Conservation (phyloP, 108 stramenopile species). For the Nitzschia sp. region DNA sequence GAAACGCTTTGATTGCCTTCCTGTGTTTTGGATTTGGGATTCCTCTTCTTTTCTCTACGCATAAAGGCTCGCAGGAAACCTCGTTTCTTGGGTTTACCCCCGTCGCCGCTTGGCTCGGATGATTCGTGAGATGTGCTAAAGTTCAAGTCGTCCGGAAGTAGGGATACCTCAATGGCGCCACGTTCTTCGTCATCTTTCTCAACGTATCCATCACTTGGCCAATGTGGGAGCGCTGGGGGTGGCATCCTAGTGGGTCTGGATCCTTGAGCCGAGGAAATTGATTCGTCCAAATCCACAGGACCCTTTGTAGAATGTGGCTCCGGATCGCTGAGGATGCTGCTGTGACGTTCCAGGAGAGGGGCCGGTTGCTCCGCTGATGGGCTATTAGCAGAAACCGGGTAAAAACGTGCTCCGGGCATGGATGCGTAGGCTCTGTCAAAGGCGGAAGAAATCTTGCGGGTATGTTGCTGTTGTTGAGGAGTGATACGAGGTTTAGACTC, state of each 20-base stretch:
- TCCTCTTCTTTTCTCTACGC: conserved; percentile 29
- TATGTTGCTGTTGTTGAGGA: not conserved
- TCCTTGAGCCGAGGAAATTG: not conserved
- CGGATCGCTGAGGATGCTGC: no score
- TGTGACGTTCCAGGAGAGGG: no score
- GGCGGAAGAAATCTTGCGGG: conserved; percentile 1
- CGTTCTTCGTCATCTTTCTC: conserved; percentile 1
- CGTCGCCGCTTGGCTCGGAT: not conserved
- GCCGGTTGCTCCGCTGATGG: not conserved
- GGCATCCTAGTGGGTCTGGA: not conserved
- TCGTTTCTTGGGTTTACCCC: conserved; percentile 6
- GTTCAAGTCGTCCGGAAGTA: not conserved
- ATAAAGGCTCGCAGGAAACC: conserved; percentile 35
- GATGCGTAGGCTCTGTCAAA: conserved; percentile 9
- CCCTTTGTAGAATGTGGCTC: not conserved
- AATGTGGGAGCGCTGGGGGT: not conserved
- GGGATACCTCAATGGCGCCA: conserved; percentile 19
- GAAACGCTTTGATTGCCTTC: conserved; percentile 15
- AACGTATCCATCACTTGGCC: not conserved
- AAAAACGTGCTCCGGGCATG: not conserved
- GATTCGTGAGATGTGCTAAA: not conserved
- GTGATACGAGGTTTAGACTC: not conserved
- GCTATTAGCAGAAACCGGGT: not conserved
- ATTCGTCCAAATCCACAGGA: conserved; percentile 11
- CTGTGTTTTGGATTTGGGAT: conserved; percentile 2